Evolutionary conservation across 2,329 filamentous ascomycete genomes (phyloP).

Genomic region (Claviceps sp.): DNA sequence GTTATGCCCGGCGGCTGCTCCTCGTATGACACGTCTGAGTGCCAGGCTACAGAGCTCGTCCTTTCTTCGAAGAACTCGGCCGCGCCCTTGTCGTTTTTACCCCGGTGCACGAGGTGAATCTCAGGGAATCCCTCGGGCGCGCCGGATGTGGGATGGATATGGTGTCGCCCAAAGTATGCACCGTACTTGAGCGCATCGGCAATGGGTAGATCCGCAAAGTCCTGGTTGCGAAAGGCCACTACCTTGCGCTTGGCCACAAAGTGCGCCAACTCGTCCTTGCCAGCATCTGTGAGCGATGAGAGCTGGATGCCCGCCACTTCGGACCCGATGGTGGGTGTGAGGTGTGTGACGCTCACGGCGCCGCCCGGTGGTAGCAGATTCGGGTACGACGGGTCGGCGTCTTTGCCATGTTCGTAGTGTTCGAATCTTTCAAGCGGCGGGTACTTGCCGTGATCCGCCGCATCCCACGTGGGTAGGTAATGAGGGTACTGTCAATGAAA

Average conservation of each 20-base stretch:
- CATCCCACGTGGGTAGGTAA: slow-evolving; percentile 62
- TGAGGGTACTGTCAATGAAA: slow-evolving; percentile 42
- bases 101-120: slow-evolving; percentile 66
- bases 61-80: slow-evolving; percentile 50
- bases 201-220: slow-evolving; percentile 59
- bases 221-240: slow-evolving; percentile 64
- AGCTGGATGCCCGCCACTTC: slow-evolving; percentile 61
- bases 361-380: slow-evolving; percentile 44
- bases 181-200: slow-evolving; percentile 55
- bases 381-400: slow-evolving; percentile 55
- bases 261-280: slow-evolving; percentile 64
- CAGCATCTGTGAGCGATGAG: slow-evolving; percentile 50
- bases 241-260: slow-evolving; percentile 68
- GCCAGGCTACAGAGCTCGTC: slow-evolving; percentile 77
- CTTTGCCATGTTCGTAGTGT: slow-evolving; percentile 62
- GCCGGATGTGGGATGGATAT: slow-evolving; percentile 70
- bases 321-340: slow-evolving; percentile 62
- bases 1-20: slow-evolving; percentile 80
- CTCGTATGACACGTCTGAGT: slow-evolving; percentile 82
- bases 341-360: slow-evolving; percentile 37
- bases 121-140: slow-evolving; percentile 61
- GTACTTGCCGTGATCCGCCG: slow-evolving; percentile 39
- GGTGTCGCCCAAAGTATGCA: slow-evolving; percentile 66
- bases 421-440: slow-evolving; percentile 55
- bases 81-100: slow-evolving; percentile 34